Evolutionary conservation across 2,329 filamentous ascomycete species (phyloP), one percentile per base, ranked within the genome.

Genomic region (Malbranchea zuffiana): DNA sequence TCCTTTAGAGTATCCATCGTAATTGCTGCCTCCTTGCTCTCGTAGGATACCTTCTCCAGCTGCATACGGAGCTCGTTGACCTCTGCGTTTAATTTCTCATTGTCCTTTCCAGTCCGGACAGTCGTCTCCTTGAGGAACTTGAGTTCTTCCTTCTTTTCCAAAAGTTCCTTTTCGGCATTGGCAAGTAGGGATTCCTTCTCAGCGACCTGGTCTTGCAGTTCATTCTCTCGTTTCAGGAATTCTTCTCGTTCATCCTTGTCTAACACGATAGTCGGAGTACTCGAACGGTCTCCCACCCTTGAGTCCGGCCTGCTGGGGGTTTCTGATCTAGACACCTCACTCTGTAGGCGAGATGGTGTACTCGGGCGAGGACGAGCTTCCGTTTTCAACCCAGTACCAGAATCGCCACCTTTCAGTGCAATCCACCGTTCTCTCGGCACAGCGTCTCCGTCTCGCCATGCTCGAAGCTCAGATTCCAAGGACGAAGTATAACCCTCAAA

Each of bases 1-100:
- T 96, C 90, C 64, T 95, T 95, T 34, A 98, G 68, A 25, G 85
- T 82, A 55, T 98, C 90, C 84, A 98, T 95, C 19, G 88, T 95
- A 57, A 98, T 98, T 50, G 82, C 78, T 7, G 86, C 86, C 62
- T 98, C 90, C 65, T 95, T 95, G 66, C 83, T 82, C 68, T 98
- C 90, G 51, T 96, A 98, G 3, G 79, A 81, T 37, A 98, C 73
- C 56, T 92, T 86, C 66, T 98, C 90, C 17, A 98, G 72, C 55
- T 95, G 86, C 87, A 98, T 94, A 59, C 84, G 87, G 54, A 93
- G 75, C 54, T 93, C 85, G 53, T 96, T 95, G 42, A 88, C 76
- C 54, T 95, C 87, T 39, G 76, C 74, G 7, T 77, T 81, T 41
- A 96, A 71, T 47, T 76, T 80, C 59, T 98, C 90, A 48, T 95